Evolutionary conservation across 768 basidiomycete genomes (phyloP).

Genomic region (Xerocomus spinulosus): DNA sequence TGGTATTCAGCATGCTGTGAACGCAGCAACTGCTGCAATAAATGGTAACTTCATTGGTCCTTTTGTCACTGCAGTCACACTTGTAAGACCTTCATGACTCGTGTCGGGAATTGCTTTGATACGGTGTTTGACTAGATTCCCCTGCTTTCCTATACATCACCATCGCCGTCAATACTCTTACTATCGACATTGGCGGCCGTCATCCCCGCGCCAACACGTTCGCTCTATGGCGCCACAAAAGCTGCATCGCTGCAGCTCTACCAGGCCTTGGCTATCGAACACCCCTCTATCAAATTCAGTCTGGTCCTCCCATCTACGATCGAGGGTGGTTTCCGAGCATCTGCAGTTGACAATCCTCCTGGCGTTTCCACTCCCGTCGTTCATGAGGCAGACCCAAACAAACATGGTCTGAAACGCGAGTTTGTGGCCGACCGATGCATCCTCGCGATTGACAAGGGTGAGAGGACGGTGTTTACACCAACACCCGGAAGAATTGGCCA

Average conservation of each 20-base stretch:
- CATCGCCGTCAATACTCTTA: slow-evolving; percentile 69
- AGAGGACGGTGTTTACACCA: slow-evolving; percentile 60
- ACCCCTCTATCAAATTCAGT: slow-evolving; percentile 62
- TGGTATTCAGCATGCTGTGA: slow-evolving; percentile 56
- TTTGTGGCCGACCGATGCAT: slow-evolving; percentile 60
- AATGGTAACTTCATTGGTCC: slow-evolving; percentile 69
- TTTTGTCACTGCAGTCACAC: slow-evolving; percentile 61
- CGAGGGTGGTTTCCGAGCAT: slow-evolving; percentile 73
- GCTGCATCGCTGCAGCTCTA: slow-evolving; percentile 72
- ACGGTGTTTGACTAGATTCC: slow-evolving; percentile 55
- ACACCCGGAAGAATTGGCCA: slow-evolving; percentile 42
- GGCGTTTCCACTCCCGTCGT: slow-evolving; percentile 27
- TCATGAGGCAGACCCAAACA: slow-evolving; percentile 49
- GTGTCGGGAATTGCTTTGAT: neutral
- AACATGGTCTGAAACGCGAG: slow-evolving; percentile 52
- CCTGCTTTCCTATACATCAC: slow-evolving; percentile 58
- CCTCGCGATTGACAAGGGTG: slow-evolving; percentile 51
- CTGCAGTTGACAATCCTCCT: slow-evolving; percentile 60
- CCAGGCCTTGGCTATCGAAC: slow-evolving; percentile 76
- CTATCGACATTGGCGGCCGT: slow-evolving; percentile 75
- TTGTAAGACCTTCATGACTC: slow-evolving; percentile 46
- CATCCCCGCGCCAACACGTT: slow-evolving; percentile 81
- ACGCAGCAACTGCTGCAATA: slow-evolving; percentile 53
- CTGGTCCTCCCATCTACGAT: slow-evolving; percentile 65
- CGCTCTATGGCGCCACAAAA: slow-evolving; percentile 83